phyloP scores from a whole-genome alignment of 257 asterid genomes.

The Nicotiana tabacum region DNA sequence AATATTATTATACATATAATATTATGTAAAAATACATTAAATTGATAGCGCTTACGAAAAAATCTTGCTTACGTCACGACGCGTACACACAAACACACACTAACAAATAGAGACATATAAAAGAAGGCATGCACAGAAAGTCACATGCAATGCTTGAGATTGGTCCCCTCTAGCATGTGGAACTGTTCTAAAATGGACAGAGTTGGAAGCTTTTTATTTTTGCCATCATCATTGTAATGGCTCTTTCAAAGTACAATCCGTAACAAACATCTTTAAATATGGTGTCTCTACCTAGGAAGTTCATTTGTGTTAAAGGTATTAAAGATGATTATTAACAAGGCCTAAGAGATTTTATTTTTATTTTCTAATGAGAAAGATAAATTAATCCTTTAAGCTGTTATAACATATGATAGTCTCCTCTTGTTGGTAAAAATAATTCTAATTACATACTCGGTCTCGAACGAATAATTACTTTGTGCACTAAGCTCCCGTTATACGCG shows the following conservation, averaged over 20 bases:
- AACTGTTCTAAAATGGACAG: conserved; percentile 1
- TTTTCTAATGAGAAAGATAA: not conserved
- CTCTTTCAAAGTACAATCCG: conserved; percentile 1
- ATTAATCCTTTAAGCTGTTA: too few species aligned
- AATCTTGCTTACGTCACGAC: too few species aligned
- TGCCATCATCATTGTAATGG: not conserved
- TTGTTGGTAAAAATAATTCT: too few species aligned
- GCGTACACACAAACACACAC: not conserved
- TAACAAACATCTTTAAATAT: not conserved
- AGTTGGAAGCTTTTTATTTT: not conserved
- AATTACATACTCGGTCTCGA: too few species aligned
- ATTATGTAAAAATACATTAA: too few species aligned
- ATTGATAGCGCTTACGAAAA: too few species aligned
- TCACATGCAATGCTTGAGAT: conserved; percentile 5
- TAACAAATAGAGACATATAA: not conserved
- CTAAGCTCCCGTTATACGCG: too few species aligned
- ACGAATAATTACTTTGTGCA: too few species aligned
- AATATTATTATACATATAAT: too few species aligned
- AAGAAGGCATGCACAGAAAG: not conserved
- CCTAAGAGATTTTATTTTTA: not conserved
- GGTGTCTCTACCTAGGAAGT: not conserved
- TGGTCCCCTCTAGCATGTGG: conserved; percentile 11
- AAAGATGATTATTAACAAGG: not conserved
- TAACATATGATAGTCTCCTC: too few species aligned
- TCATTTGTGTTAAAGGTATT: too few species aligned